Conservation (phyloP, 2,329 filamentous ascomycete species). For the Gremmenia infestans region DNA sequence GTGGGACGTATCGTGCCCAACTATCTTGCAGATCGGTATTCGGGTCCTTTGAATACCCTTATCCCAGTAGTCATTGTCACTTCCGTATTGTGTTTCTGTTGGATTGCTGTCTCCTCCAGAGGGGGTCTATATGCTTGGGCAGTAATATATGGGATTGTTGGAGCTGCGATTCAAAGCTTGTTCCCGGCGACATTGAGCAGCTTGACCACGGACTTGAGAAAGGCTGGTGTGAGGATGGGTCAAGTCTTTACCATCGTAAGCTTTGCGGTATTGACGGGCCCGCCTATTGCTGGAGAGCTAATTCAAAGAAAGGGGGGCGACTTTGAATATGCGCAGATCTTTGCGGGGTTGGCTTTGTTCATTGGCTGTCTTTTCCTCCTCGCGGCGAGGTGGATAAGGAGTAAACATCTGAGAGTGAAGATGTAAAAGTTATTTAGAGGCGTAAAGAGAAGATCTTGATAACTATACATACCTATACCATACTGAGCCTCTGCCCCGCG, state of each 20-base stretch:
- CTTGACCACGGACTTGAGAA: constrained; percentile 47
- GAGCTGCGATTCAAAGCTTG: constrained; percentile 45
- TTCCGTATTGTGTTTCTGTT: constrained; percentile 38
- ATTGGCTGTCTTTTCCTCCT: constrained; percentile 39
- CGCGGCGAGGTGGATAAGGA: constrained; percentile 36
- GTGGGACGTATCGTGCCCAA: constrained; percentile 44
- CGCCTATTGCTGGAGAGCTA: constrained; percentile 49
- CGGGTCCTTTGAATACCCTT: constrained; percentile 49
- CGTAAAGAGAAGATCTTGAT: not conserved
- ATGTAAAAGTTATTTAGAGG: constrained; percentile 14
- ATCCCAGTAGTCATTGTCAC: constrained; percentile 38
- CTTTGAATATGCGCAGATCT: constrained; percentile 48
- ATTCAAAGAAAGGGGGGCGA: constrained; percentile 40
- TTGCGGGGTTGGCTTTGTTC: constrained; percentile 41
- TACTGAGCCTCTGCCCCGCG: too few species aligned
- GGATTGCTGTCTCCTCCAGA: constrained; percentile 42
- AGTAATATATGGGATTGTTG: constrained; percentile 46
- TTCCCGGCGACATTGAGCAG: constrained; percentile 47
- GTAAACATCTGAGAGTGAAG: constrained; percentile 29
- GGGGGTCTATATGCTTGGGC: constrained; percentile 45
- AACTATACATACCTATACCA: too few species aligned
- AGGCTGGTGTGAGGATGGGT: constrained; percentile 51
- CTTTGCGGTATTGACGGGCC: constrained; percentile 49
- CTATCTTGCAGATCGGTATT: constrained; percentile 42
- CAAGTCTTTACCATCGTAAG: constrained; percentile 49